Evolutionary conservation across 1,284 basidiomycete species (phyloP).

Genomic region (Xerocomus nothofagi): DNA sequence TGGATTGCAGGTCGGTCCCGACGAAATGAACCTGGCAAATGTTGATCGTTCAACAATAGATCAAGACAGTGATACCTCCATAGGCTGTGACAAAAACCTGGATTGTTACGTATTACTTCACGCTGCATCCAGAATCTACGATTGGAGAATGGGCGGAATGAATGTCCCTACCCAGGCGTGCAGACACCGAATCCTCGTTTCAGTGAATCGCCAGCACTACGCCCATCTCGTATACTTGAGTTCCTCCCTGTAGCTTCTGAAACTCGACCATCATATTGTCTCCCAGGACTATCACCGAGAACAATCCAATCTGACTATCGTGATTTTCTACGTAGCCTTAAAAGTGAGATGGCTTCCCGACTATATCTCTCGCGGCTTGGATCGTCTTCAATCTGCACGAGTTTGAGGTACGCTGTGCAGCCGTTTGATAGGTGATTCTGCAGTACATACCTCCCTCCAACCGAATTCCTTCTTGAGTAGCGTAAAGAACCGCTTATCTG

Average conservation of each 20-base stretch:
- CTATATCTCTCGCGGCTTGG: constrained; percentile 50
- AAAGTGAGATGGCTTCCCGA: constrained; percentile 57
- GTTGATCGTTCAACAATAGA: constrained; percentile 23
- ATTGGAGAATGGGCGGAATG: constrained; percentile 8
- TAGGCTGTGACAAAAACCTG: constrained; percentile 8
- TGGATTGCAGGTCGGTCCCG: constrained; percentile 79
- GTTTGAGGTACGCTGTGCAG: background rate
- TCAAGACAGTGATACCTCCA: constrained; percentile 32
- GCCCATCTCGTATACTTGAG: background rate
- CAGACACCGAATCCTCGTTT: background rate
- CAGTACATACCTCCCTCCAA: constrained; percentile 62
- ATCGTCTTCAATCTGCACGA: constrained; percentile 50
- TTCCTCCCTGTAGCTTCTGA: background rate
- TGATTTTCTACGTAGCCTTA: constrained; percentile 42
- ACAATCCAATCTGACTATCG: background rate
- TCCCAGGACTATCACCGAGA: background rate
- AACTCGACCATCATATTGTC: background rate
- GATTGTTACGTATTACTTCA: constrained; percentile 1
- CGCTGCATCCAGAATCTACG: constrained; percentile 5
- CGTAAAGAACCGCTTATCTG: constrained; percentile 87
- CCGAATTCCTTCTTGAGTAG: constrained; percentile 80
- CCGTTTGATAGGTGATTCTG: background rate
- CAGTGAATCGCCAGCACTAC: background rate
- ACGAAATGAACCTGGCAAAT: background rate
- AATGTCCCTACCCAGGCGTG: background rate